Conservation (phyloP, 2,329 filamentous ascomycete species). For the Aspergillus brasiliensis region DNA sequence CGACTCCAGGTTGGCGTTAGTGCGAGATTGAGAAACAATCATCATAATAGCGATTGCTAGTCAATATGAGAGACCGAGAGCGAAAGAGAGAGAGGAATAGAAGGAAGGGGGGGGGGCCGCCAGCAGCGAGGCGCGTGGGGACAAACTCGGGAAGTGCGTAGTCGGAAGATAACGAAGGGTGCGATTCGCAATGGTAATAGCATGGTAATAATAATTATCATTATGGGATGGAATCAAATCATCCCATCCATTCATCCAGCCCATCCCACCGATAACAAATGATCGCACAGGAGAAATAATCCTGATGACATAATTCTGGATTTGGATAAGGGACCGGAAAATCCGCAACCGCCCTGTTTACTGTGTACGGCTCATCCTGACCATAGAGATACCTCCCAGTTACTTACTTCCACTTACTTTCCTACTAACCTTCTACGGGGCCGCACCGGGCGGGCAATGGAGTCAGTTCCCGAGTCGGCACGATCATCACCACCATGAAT, state of each 20-base stretch:
- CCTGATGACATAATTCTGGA: slow-evolving; percentile 13
- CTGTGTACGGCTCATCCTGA: not conserved
- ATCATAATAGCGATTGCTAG: not conserved
- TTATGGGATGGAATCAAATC: too few relatives aligned
- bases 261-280: slow-evolving; percentile 6
- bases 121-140: slow-evolving; percentile 2
- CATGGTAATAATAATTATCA: slow-evolving; percentile 10
- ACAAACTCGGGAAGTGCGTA: slow-evolving; percentile 6
- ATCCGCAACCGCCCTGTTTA: too few relatives aligned
- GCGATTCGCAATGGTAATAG: not conserved
- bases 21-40: not conserved
- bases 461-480: not conserved
- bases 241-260: too few relatives aligned
- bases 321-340: not conserved
- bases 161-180: slow-evolving; percentile 8
- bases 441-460: not conserved
- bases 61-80: not conserved
- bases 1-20: slow-evolving; percentile 6
- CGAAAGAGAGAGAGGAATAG: not conserved
- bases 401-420: too few relatives aligned
- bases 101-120: not conserved
- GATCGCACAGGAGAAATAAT: slow-evolving; percentile 1
- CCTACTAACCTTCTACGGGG: not conserved
- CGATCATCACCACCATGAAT: not conserved
- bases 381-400: not conserved